Evolutionary conservation across 1,284 basidiomycete species (phyloP), one percentile per base, ranked within the genome.

Genomic region (Irpex sp.): DNA sequence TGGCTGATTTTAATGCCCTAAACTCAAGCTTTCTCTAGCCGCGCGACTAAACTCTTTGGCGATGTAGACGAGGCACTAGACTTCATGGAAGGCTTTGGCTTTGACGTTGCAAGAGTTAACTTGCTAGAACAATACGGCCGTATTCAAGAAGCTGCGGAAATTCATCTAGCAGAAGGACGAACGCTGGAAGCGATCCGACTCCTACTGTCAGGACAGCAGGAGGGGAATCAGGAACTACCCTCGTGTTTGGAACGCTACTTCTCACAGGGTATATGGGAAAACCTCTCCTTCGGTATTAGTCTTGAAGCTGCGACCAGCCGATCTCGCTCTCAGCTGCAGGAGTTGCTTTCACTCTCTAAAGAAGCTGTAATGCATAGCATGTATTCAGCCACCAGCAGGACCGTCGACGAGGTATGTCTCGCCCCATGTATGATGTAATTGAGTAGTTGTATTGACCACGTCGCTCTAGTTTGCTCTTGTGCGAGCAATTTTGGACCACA

Each of bases 41-140:
- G 87, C 81, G 84, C 88, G 7, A 77, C 77, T 15, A 74, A 75
- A 4, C 78, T 94, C 0, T 94, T 94, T 75, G 73, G 80, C 0
- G 82, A 85, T 1, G 77, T 82, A 0, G 87, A 93, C 24, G 88
- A 92, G 13, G 83, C 85, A n/a, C 72, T 92, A 6, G 85, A 89
- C 59, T 94, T 90, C 71, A 84, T 90, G 62, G 87, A 91, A 69
- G 85, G 89, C 11, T 86, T 84, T 65, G 87, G 86, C 27, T 82
- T 94, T 5, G 87, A 90, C 70, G 74, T 86, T 18, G 86, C 88
- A 11, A 86, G 83, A n/a, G 87, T 87, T 0, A 77, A 78, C 0
- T 76, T 92, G 6, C 82, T 93, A n/a, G 83, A 86, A 64, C 77
- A 82, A 4, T 79, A 85, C 3, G 86, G 85, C 4, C 80, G 83